These are phyloP conservation scores for Rugonectria rugulosa DNA, from an alignment of 2,329 filamentous ascomycete genomes.

Conservation along the genomic window DNA sequence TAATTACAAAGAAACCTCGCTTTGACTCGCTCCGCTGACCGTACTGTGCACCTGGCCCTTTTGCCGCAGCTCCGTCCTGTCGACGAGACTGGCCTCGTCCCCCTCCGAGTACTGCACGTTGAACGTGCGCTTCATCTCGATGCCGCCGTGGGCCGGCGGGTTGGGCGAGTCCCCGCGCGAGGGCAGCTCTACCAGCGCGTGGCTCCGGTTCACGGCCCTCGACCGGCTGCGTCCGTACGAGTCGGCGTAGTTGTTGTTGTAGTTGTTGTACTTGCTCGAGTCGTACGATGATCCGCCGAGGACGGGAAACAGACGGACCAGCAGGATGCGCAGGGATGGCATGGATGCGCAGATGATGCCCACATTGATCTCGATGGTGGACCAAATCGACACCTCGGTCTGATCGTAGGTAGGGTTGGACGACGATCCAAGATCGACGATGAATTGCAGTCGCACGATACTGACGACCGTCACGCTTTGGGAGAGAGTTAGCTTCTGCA, in stretches of 20 bases:
- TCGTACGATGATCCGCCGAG: conserved; percentile 36
- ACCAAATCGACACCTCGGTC: conserved; percentile 39
- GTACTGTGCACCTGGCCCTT: conserved; percentile 2
- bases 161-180: conserved; percentile 30
- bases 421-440: conserved; percentile 34
- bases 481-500: not conserved
- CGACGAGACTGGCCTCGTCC: conserved; percentile 32
- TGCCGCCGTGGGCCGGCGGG: conserved; percentile 30
- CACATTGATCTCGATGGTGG: conserved; percentile 37
- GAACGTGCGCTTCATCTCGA: conserved; percentile 36
- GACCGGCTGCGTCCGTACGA: conserved; percentile 32
- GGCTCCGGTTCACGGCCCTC: conserved; percentile 29
- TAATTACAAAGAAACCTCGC: conserved; percentile 20
- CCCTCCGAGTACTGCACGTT: conserved; percentile 35
- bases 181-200: conserved; percentile 28
- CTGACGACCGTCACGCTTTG: conserved; percentile 40
- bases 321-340: conserved; percentile 2
- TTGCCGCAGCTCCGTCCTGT: conserved; percentile 21
- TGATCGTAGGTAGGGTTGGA: conserved; percentile 36
- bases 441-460: conserved; percentile 37
- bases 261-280: conserved; percentile 34
- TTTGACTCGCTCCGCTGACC: conserved; percentile 12
- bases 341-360: conserved; percentile 8
- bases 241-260: conserved; percentile 31
- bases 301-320: conserved; percentile 33